Conservation (phyloP, 441 rosid species). For the Gossypium schwendimanii region DNA sequence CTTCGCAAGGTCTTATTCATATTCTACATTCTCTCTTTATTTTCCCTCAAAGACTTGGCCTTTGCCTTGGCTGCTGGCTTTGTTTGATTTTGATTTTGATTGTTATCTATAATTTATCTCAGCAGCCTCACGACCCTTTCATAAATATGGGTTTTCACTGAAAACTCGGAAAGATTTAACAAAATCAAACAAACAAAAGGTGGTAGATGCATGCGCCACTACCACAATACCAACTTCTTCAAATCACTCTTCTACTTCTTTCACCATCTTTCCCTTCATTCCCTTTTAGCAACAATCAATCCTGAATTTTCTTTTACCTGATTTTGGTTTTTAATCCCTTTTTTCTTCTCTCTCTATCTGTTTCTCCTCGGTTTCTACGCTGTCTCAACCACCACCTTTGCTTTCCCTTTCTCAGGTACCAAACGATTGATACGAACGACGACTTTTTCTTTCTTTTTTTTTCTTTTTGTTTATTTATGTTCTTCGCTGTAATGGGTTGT, state of each 20-base stretch:
- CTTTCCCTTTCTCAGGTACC: slow-evolving; percentile 28
- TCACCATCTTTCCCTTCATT: slow-evolving; percentile 17
- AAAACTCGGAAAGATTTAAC: neutral
- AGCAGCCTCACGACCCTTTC: slow-evolving; percentile 17
- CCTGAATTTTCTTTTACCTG: slow-evolving; percentile 1
- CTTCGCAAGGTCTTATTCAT: neutral
- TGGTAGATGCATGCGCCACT: slow-evolving; percentile 52
- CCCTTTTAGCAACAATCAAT: neutral
- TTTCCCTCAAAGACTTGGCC: neutral
- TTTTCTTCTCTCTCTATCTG: neutral
- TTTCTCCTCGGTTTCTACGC: slow-evolving; percentile 27
- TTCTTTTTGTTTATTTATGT: neutral
- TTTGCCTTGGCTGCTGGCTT: neutral
- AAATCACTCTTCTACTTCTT: neutral
- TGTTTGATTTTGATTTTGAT: neutral
- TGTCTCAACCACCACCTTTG: slow-evolving; percentile 24
- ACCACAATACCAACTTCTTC: slow-evolving; percentile 3
- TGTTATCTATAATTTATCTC: neutral
- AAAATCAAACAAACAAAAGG: slow-evolving; percentile 30
- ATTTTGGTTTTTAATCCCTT: slow-evolving; percentile 14
- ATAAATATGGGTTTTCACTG: slow-evolving; percentile 8
- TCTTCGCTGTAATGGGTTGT: slow-evolving; percentile 14
- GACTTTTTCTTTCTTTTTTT: slow-evolving; percentile 6
- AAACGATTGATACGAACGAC: slow-evolving; percentile 1
- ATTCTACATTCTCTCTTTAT: neutral